Base-by-base conservation (phyloP, 2,329 filamentous ascomycete species). In the Trichoderma sp. region DNA sequence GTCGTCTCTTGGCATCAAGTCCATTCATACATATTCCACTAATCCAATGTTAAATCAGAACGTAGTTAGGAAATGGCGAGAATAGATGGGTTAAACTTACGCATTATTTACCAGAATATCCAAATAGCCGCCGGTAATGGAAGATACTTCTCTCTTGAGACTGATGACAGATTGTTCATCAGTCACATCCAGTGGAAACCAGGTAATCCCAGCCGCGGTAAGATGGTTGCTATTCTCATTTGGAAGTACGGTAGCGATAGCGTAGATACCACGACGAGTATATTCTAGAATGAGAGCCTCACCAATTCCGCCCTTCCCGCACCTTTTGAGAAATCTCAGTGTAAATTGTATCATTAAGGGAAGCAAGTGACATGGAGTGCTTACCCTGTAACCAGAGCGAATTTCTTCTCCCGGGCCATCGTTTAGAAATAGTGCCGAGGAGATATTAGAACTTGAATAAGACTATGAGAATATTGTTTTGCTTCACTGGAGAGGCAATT, bases 171-270 rank as follows among this genome's bases (percentile, higher is more conserved):
- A 80, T 4, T 75, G 73, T 1, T 66, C 66, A 11, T 74, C 75
- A 3, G 77, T 78, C 3, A 83, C 80, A 53, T 83, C 81, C 1
- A 83, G 75, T 1, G 74, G 47, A 12, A 83, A 75, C 18, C 75
- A 73, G n/a, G 76, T 72, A 2, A 74, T 73, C 3, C 73, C 67
- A 14, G 80, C 73, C 6, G 74, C 70, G 2, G 72, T 58, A 28
- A 82, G 74, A 51, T 80, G 78, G 60, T 75, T 73, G 12, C 61
- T 63, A 26, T 65, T 70, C 18, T 71, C 70, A 2, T 75, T 73
- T n/a, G 76, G 72, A 2, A 80, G 76, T 3, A 78, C 78, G 2
- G 81, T 81, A 7, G 80, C 80, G 63, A 81, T 79, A 57, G 82
- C 80, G 36, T 76, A 77, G 43, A 78, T 78, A 11, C 79, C 80